Evolutionary conservation across 768 basidiomycete species (phyloP).

Genomic region (Xerocomus potaroensis): DNA sequence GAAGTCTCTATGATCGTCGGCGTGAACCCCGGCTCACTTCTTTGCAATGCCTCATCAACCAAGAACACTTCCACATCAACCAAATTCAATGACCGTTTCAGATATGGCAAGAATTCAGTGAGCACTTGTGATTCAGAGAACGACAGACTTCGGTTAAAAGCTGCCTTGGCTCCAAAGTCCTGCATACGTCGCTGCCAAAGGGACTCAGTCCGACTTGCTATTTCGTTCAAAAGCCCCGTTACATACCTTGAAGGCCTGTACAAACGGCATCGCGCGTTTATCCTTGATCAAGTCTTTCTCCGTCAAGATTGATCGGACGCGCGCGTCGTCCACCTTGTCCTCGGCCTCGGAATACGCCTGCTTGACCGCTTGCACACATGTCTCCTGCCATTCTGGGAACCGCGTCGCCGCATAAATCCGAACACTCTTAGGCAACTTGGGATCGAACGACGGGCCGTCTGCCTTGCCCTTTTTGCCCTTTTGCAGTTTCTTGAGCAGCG

Average conservation of each 20-base stretch:
- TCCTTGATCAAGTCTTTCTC: slow-evolving; percentile 86
- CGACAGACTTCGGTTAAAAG: slow-evolving; percentile 76
- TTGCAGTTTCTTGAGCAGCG: slow-evolving; percentile 71
- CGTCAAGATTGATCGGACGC: slow-evolving; percentile 63
- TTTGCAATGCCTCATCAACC: slow-evolving; percentile 62
- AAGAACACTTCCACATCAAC: slow-evolving; percentile 66
- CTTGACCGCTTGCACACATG: slow-evolving; percentile 70
- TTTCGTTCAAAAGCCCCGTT: neutral
- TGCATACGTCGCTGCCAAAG: slow-evolving; percentile 68
- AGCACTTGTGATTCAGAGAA: slow-evolving; percentile 82
- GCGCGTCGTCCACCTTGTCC: slow-evolving; percentile 76
- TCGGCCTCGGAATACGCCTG: slow-evolving; percentile 55
- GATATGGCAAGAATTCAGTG: slow-evolving; percentile 66
- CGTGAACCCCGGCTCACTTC: slow-evolving; percentile 54
- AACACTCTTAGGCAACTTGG: slow-evolving; percentile 79
- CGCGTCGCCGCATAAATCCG: slow-evolving; percentile 84
- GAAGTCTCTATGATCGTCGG: slow-evolving; percentile 73
- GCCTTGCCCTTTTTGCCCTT: slow-evolving; percentile 66
- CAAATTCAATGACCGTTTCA: slow-evolving; percentile 71
- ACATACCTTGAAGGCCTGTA: slow-evolving; percentile 84
- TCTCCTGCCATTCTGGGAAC: slow-evolving; percentile 95
- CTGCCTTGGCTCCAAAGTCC: slow-evolving; percentile 68
- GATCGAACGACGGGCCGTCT: slow-evolving; percentile 61
- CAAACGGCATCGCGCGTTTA: slow-evolving; percentile 93
- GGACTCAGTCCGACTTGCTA: slow-evolving; percentile 1